A percentile compares a stretch with the other conserved stretches of the same genome.
phyloP scores from a whole-genome alignment of 83 land plant species.

The Thuja plicata region DNA sequence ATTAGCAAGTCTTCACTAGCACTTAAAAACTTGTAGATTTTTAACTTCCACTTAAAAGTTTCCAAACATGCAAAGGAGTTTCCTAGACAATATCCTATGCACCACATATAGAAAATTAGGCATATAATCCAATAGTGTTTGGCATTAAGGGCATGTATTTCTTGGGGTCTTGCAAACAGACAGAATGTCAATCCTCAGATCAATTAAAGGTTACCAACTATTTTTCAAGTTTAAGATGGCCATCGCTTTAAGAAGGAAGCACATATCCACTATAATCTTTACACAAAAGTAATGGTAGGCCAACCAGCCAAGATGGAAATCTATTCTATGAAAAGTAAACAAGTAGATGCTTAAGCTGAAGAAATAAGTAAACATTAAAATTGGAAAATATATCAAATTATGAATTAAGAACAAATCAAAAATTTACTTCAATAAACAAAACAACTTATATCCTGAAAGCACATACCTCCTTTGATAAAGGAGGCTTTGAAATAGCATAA shows the following conservation, averaged over 20 bases:
- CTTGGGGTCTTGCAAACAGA: not conserved
- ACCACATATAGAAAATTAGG: no score
- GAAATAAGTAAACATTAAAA: not conserved
- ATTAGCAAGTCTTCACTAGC: not conserved
- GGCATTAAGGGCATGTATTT: not conserved
- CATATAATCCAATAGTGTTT: not conserved
- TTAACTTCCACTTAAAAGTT: not conserved
- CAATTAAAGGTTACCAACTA: not conserved
- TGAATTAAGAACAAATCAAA: not conserved
- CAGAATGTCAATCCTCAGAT: not conserved
- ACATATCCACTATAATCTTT: not conserved
- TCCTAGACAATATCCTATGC: not conserved
- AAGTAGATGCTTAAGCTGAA: not conserved
- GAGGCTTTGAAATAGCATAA: conserved; percentile 72
- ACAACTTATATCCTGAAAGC: not conserved
- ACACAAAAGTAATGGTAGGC: not conserved
- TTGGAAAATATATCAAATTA: not conserved
- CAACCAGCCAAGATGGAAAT: not conserved
- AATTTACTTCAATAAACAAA: not conserved
- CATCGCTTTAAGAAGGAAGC: not conserved
- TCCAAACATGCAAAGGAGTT: not conserved
- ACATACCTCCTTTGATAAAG: conserved; percentile 85
- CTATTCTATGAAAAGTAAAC: not conserved
- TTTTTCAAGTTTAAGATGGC: not conserved
- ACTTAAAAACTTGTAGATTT: not conserved